Percentiles rank a stretch among this genome's conserved stretches.
Conservation (phyloP, 305 asterid species). For the Striga hermonthica region DNA sequence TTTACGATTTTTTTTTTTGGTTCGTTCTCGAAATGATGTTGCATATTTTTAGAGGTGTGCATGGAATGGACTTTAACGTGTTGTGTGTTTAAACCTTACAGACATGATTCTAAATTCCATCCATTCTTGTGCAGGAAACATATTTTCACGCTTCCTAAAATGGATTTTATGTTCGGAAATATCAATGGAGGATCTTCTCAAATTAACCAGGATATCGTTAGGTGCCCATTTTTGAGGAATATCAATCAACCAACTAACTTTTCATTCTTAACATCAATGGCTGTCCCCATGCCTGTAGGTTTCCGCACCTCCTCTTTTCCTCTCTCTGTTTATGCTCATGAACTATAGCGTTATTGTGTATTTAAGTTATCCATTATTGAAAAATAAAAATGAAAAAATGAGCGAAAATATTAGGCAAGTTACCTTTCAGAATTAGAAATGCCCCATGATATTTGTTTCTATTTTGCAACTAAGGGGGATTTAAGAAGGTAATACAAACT, state of each 20-base stretch:
- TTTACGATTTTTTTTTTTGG: background rate
- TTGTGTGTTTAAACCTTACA: background rate
- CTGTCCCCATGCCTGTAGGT: constrained; percentile 70
- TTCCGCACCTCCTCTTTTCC: background rate
- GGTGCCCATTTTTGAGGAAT: constrained; percentile 81
- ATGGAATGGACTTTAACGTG: background rate
- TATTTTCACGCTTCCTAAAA: constrained; percentile 33
- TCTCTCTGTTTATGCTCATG: background rate
- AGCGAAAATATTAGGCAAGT: background rate
- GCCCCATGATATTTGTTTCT: background rate
- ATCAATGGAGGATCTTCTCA: constrained; percentile 44
- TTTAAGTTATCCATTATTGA: background rate
- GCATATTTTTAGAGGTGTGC: background rate
- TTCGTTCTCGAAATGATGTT: background rate
- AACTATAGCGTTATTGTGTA: background rate
- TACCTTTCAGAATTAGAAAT: background rate
- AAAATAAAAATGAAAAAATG: background rate
- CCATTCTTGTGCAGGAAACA: constrained; percentile 42
- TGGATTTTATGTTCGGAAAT: constrained; percentile 54
- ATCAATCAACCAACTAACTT: constrained; percentile 80
- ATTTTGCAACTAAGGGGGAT: background rate
- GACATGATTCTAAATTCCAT: background rate
- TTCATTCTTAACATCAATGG: constrained; percentile 61
- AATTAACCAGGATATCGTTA: constrained; percentile 53
- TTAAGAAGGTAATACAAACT: background rate